Percentiles rank a stretch among this genome's conserved stretches.
These are phyloP conservation scores for Trichoderma parareesei DNA, from an alignment of 495 filamentous ascomycete genomes.

Conservation along the genomic window DNA sequence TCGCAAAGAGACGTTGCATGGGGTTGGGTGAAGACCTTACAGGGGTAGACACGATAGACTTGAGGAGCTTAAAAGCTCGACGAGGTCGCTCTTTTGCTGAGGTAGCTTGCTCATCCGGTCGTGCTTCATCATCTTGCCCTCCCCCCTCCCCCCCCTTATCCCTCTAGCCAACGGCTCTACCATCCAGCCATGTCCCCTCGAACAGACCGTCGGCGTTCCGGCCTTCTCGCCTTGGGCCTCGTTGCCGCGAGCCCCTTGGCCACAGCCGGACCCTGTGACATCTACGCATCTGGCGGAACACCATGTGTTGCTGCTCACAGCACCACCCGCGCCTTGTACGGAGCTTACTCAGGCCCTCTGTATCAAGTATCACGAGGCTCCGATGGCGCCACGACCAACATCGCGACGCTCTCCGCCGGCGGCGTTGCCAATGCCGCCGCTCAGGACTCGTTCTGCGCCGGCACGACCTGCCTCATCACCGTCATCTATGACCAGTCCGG, in stretches of 20 bases:
- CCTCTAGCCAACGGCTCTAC: background rate
- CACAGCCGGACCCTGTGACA: conserved; percentile 47
- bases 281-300: conserved; percentile 44
- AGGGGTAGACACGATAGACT: background rate
- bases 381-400: conserved; percentile 41
- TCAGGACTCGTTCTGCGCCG: conserved; percentile 49
- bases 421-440: conserved; percentile 45
- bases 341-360: conserved; percentile 39
- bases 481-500: conserved; percentile 56
- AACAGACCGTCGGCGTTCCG: background rate
- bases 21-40: background rate
- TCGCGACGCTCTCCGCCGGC: conserved; percentile 40
- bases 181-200: background rate
- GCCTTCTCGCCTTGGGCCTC: conserved; percentile 24
- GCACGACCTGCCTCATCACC: conserved; percentile 50
- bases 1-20: background rate
- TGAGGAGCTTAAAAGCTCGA: background rate
- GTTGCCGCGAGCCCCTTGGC: conserved; percentile 33
- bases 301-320: conserved; percentile 52
- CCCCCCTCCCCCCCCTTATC: background rate
- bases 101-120: background rate
- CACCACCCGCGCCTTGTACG: conserved; percentile 51
- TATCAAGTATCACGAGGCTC: conserved; percentile 50
- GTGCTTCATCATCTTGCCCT: background rate
- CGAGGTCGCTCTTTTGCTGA: background rate